Evolutionary conservation across 2,329 filamentous ascomycete genomes (phyloP), one percentile per base, ranked within the genome.

Genomic region (Talaromyces sp.): DNA sequence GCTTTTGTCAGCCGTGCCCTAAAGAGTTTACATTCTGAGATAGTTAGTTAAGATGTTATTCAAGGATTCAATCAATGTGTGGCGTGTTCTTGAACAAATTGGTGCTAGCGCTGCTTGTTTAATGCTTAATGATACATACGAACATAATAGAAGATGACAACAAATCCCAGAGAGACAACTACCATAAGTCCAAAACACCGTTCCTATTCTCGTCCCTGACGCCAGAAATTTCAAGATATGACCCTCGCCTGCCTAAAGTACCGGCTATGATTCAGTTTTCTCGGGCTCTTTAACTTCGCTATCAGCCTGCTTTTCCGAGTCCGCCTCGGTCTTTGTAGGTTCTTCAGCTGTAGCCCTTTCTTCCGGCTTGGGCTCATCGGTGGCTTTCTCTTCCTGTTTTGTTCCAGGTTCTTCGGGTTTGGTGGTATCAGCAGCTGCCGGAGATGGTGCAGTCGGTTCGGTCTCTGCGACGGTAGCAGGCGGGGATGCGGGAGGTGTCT

Each of bases 131-230:
- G 43, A 63, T 65, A 67, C 65, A 67, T 64, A 27, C 40, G 40
- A 53, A 49, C 43, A 51, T 67, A 62, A 64, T 61, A 11, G 60
- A 67, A 68, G 49, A 67, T 68, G 56, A 68, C 49, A 62, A 54
- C 36, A 62, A 10, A 59, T 58, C 51, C 53, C 31, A 58, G 60
- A 51, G 56, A 66, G 22, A 45, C 61, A 17, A 56, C n/a, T 38
- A 22, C 10, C 69, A 31, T 67, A 65, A 56, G 70, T 73, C 70
- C 66, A 53, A 73, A 78, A 78, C 75, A 77, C 76, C 76, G 70
- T 73, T 71, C 71, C 73, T 72, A 70, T 73, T 54, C 47, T 63
- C 36, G 27, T 63, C 53, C 61, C 15, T 47, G 53, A 68, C 71
- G 72, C 53, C 59, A 58, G 29, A 13, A 65, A 62, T 66, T 66